These are phyloP conservation scores for Barnettozyma botsteinii DNA, from an alignment of 805 yeast genomes.

Conservation along the genomic window DNA sequence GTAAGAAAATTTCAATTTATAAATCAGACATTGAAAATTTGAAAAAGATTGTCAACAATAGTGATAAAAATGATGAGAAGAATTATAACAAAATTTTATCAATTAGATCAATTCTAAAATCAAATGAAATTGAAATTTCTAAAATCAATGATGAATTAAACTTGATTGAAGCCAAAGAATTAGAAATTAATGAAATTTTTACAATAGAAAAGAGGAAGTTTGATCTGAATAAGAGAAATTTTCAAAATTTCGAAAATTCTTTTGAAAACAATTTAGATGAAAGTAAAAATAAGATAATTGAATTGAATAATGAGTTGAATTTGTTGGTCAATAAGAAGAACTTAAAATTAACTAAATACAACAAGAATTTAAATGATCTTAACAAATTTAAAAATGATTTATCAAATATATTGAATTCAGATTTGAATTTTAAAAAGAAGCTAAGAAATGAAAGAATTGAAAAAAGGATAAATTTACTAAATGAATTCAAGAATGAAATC, in stretches of 20 bases:
- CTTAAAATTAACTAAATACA: conserved; percentile 26
- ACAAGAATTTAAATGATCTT: conserved; percentile 24
- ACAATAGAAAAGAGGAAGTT: conserved; percentile 33
- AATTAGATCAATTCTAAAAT: conserved; percentile 20
- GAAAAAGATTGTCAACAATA: conserved; percentile 40
- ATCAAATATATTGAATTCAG: conserved; percentile 12
- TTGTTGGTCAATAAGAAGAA: conserved; percentile 30
- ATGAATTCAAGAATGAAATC: conserved; percentile 25
- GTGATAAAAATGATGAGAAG: conserved; percentile 52
- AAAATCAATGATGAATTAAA: conserved; percentile 15
- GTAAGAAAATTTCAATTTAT: conserved; percentile 44
- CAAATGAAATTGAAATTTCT: conserved; percentile 22
- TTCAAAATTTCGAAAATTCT: conserved; percentile 28
- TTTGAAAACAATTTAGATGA: conserved; percentile 23
- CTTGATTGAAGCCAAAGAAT: conserved; percentile 22
- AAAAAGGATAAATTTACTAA: conserved; percentile 18
- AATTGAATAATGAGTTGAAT: conserved; percentile 27
- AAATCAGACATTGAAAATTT: conserved; percentile 53
- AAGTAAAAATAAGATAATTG: conserved; percentile 20
- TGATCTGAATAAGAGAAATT: conserved; percentile 31
- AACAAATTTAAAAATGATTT: conserved; percentile 13
- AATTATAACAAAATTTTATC: conserved; percentile 25
- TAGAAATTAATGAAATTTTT: conserved; percentile 34
- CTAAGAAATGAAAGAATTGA: conserved; percentile 19
- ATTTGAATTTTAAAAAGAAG: conserved; percentile 12